Conservation (phyloP, 2,329 filamentous ascomycete species). For the Ophiostoma sp. region DNA sequence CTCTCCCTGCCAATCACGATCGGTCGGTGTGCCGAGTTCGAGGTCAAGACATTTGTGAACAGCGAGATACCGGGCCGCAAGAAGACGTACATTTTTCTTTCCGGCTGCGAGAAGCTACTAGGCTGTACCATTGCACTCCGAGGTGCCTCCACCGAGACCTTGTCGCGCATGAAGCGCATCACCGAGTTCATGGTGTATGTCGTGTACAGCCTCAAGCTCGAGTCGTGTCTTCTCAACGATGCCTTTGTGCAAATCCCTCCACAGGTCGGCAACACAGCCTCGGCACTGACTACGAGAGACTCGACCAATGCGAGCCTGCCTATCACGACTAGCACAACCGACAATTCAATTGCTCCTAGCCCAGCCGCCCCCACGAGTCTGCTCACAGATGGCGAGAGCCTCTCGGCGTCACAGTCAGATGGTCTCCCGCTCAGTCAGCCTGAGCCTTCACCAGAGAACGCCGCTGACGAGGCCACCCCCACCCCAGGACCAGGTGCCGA, state of each 20-base stretch:
- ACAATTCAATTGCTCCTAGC: constrained; percentile 3
- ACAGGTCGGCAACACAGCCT: constrained; percentile 32
- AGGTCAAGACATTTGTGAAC: constrained; percentile 92
- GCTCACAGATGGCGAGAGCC: constrained; percentile 9
- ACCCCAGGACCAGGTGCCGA: neutral
- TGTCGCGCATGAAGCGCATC: constrained; percentile 81
- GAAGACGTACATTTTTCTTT: constrained; percentile 94
- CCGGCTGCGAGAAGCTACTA: constrained; percentile 80
- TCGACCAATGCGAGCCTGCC: constrained; percentile 15
- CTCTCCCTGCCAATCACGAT: constrained; percentile 71
- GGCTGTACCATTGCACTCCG: constrained; percentile 92
- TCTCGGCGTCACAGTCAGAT: constrained; percentile 13
- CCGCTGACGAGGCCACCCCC: neutral
- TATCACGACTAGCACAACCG: neutral
- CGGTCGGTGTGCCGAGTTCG: constrained; percentile 78
- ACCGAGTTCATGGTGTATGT: constrained; percentile 99
- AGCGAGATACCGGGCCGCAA: constrained; percentile 66
- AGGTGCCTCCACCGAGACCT: constrained; percentile 64
- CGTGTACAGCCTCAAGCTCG: constrained; percentile 93
- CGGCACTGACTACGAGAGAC: constrained; percentile 34
- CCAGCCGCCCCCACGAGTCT: constrained; percentile 8
- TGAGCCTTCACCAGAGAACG: neutral
- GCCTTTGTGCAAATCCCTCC: constrained; percentile 81
- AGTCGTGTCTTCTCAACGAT: constrained; percentile 89
- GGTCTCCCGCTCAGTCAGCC: constrained; percentile 1